A percentile compares a stretch with the other conserved stretches of the same genome.
Evolutionary conservation across 2,329 filamentous ascomycete species (phyloP).

Genomic region (Pseudocercospora macadamiae): DNA sequence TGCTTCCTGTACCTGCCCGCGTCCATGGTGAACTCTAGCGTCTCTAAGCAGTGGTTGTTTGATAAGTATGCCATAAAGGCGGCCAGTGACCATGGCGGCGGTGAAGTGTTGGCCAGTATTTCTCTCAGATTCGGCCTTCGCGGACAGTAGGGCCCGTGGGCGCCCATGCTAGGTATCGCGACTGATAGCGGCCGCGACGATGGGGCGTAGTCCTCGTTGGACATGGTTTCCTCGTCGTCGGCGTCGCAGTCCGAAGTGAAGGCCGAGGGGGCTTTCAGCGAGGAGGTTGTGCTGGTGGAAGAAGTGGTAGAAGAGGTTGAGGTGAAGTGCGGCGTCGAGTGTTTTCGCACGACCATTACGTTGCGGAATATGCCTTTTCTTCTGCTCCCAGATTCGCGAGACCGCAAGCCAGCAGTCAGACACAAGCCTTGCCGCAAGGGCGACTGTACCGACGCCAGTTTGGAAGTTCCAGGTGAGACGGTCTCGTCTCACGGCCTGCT

Average conservation of each 20-base stretch:
- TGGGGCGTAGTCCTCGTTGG: conserved; percentile 42
- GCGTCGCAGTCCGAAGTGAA: conserved; percentile 42
- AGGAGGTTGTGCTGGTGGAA: conserved; percentile 29
- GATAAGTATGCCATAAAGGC: conserved; percentile 97
- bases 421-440: conserved; percentile 35
- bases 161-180: conserved; percentile 47
- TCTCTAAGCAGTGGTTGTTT: conserved; percentile 95
- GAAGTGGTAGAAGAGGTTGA: conserved; percentile 30
- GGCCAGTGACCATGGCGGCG: conserved; percentile 84
- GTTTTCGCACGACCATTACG: conserved; percentile 37
- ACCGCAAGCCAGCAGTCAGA: conserved; percentile 22
- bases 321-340: conserved; percentile 31
- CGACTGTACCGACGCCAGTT: conserved; percentile 39
- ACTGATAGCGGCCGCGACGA: conserved; percentile 54
- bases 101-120: conserved; percentile 82
- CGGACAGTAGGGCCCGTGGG: conserved; percentile 56
- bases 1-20: conserved; percentile 79
- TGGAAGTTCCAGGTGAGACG: conserved; percentile 31
- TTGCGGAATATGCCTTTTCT: conserved; percentile 31
- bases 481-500: conserved; percentile 24
- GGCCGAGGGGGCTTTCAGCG: conserved; percentile 29
- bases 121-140: conserved; percentile 77
- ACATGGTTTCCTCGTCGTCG: conserved; percentile 56
- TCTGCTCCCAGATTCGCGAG: conserved; percentile 22
- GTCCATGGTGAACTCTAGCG: conserved; percentile 94